Base-by-base conservation (phyloP, 1,139 yeast species). In the Diutina catenulata region DNA sequence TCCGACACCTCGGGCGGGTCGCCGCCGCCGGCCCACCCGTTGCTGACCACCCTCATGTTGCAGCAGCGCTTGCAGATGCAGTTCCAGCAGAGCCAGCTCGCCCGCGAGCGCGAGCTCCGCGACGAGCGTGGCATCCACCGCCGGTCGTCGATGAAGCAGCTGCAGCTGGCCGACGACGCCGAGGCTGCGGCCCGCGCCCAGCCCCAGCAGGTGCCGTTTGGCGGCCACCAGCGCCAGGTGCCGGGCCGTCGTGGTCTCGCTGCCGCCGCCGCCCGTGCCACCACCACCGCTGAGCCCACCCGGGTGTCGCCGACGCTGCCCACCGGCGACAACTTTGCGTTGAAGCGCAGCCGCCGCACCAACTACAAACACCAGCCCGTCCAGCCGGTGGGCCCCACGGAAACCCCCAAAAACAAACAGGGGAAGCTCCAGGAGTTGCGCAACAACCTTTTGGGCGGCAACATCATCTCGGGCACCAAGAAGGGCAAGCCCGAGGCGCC, bases 331-430 rank as follows among this genome's bases (percentile, higher is more conserved):
- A 31, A 21, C 24, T 31, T 31, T 14, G 24, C n/a, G 22, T 19
- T 35, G n/a, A 59, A 57, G 39, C 49, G 73, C 41, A 60, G 68
- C 42, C 57, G 71, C 43, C 51, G 72, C 40, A 56, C 62, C 3
- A 68, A 65, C 45, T 65, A 66, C 45, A 49, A 66, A 33, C 64
- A 64, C 38, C 55, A 52, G 25, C 40, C 50, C 3, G 41, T 45
- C 11, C 25, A 31, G 5, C 20, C 20, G 25, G 14, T 13, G 11
- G 9, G 42, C 5, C 28, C 47, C 9, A 23, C 46, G 4, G 39
- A 39, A 23, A 21, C 39, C 7, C 37, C 36, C 24, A 47, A 41
- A 36, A 49, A 43, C 35, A 50, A 59, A 45, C 55, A 60, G 7
- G 64, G 56, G 3, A 60, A 56, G 37, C 49, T 62, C 36, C 57